These are phyloP conservation scores for Chimonanthus praecox DNA, from an alignment of 164 flowering plant genomes.

Conservation along the genomic window DNA sequence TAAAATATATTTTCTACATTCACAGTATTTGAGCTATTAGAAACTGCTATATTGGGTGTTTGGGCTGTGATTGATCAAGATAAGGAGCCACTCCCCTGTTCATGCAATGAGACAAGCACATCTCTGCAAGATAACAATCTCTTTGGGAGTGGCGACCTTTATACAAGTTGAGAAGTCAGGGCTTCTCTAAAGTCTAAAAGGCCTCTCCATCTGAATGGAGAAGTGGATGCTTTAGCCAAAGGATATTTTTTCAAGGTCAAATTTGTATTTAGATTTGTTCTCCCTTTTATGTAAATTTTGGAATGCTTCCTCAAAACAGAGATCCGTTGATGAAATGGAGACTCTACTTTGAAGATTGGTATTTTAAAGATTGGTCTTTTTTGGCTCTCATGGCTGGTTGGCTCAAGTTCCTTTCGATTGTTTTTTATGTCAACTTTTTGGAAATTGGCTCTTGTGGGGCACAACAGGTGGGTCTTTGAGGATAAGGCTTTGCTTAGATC, in stretches of 20 bases:
- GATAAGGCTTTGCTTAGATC: too few species aligned
- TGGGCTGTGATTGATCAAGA: not conserved
- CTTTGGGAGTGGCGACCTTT: not conserved
- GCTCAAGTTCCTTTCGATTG: too few species aligned
- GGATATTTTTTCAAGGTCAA: not conserved
- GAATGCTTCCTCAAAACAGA: not conserved
- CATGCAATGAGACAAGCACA: not conserved
- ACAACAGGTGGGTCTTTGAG: too few species aligned
- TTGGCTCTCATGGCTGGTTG: too few species aligned
- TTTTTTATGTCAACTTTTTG: too few species aligned
- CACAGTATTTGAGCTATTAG: too few species aligned
- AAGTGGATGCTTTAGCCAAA: not conserved
- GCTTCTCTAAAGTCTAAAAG: not conserved
- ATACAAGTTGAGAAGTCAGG: not conserved
- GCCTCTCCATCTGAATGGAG: not conserved
- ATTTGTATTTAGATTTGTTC: not conserved
- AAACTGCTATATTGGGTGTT: not conserved
- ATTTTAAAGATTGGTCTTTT: too few species aligned
- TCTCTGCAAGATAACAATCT: too few species aligned
- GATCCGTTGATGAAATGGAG: not conserved
- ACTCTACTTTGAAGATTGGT: not conserved
- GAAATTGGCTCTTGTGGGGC: too few species aligned
- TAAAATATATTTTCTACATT: too few species aligned
- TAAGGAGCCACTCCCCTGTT: not conserved
- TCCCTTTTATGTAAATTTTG: not conserved